phyloP scores from a whole-genome alignment of 768 basidiomycete genomes.

The Panus rudis region DNA sequence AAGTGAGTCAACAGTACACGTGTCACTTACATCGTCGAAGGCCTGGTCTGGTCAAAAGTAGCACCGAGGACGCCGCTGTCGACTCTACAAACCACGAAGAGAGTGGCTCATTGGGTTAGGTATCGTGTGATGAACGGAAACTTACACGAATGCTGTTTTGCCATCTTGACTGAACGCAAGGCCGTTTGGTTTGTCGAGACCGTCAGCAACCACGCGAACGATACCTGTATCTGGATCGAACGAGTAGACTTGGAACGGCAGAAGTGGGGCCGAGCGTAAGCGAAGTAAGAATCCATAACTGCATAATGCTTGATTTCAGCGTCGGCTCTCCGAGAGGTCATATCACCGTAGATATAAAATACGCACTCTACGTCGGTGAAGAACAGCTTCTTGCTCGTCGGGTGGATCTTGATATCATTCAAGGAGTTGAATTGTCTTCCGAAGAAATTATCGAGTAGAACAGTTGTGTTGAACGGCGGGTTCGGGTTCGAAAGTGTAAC shows the following conservation, averaged over 20 bases:
- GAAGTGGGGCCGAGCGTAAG: constrained; percentile 58
- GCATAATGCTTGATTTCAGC: background rate
- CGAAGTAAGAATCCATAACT: constrained; percentile 60
- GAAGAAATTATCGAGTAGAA: constrained; percentile 71
- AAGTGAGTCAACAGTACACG: background rate
- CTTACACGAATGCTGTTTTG: constrained; percentile 56
- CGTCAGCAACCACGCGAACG: constrained; percentile 69
- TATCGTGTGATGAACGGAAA: background rate
- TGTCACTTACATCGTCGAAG: constrained; percentile 58
- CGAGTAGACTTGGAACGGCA: constrained; percentile 75
- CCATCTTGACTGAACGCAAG: constrained; percentile 67
- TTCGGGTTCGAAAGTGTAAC: constrained; percentile 58
- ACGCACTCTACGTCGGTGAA: constrained; percentile 69
- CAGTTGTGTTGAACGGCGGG: constrained; percentile 58
- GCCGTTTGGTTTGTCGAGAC: constrained; percentile 66
- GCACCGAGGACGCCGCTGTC: constrained; percentile 38
- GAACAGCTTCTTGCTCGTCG: constrained; percentile 56
- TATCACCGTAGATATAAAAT: background rate
- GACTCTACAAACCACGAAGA: constrained; percentile 23
- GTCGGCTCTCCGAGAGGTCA: background rate
- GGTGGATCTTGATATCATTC: constrained; percentile 73
- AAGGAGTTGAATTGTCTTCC: constrained; percentile 79
- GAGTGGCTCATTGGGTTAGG: too few relatives aligned
- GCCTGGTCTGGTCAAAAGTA: constrained; percentile 48
- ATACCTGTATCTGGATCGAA: constrained; percentile 60